Evolutionary conservation across 139 green algal genomes (phyloP), one percentile per base, ranked within the genome.

Genomic region (Picochlorum sp.): DNA sequence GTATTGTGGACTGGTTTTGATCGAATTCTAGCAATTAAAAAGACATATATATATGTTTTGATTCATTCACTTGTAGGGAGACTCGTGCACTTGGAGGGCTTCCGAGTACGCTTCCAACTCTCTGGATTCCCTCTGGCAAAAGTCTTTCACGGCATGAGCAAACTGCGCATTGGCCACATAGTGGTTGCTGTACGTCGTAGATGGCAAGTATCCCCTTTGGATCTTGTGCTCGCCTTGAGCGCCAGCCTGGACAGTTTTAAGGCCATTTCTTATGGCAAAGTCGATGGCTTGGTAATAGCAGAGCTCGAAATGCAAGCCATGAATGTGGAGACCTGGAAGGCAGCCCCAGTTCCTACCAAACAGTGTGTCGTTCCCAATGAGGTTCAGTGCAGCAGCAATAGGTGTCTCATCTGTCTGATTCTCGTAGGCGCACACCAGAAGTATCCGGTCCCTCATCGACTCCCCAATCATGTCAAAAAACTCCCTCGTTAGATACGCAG

Each of bases 141-240:
- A 82, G 18, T 26, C 32, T 28, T 37, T 8, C 46, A 56, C 13
- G 4, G 32, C 57, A 28, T 11, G 15, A 4, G 49, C 44, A n/a
- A 94, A 77, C 2, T 14, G n/a, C 0, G 69, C 63, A 52, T n/a
- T 66, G 8, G 59, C 58, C n/a, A 95, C 77, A 67, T 88, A 95
- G 66, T 96, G 89, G 4, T 66, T 66, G 11, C 47, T 75, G 80
- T 92, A 89, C 0, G 91, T 96, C 23, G 83, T 63, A 30, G 51
- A 71, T 20, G 91, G 90, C 45, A 97, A 69, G 72, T 95, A 96
- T 32, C 91, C 91, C 0, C 91, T 59, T 82, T 86, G 80, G 10
- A 97, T 72, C 75, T 97, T 97, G 84, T 96, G 90, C 74, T 95
- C 84, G 0, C 91, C 91, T 69, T 97, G 91, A 30, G 90, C 89